Base-by-base conservation (phyloP, 1,284 basidiomycete species). In the Kwoniella shivajii region DNA sequence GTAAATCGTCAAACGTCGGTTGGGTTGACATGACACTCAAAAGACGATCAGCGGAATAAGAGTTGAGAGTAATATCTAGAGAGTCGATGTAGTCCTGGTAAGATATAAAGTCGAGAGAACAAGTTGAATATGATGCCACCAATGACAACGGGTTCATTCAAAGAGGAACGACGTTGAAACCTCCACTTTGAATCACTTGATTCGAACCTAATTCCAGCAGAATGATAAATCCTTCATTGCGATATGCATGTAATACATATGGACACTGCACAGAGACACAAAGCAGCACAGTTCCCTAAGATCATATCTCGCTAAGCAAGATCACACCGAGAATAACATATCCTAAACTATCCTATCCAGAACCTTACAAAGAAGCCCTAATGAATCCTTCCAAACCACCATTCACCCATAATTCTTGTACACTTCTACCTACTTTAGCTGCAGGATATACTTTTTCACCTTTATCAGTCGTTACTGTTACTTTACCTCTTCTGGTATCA, bases 351-450 rank as follows among this genome's bases (percentile, higher is more conserved):
- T n/a, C n/a, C n/a, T n/a, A 33, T n/a, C 9, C 14, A 30, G 14
- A 27, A 43, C 13, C 22, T 56, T 73, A 80, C 58, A 81, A 77
- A 34, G 80, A 78, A 46, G 81, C 81, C 49, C 76, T 72, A 45
- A 82, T 81, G 74, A 79, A 82, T 11, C 80, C 80, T 61, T 82
- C 81, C 18, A 82, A 67, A 22, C 81, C 80, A 4, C 81, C 81
- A 29, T 81, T 80, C 26, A 80, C 75, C 79, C 80, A 82, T 48
- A 97, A 80, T 77, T 97, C 93, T 80, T 97, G 93, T 49, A 97
- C 93, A 72, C 91, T 94, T 41, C 85, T 80, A 10, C 93, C 93
- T 1, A 97, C 87, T 2, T 87, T 84, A 38, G 87, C 84, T 10
- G 91, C 83, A 11, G 71, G 68, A 71, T 94, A 96, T 36, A 73